These are phyloP conservation scores for Phytophthora kernoviae DNA, from an alignment of 352 stramenopile species.

Conservation along the genomic window DNA sequence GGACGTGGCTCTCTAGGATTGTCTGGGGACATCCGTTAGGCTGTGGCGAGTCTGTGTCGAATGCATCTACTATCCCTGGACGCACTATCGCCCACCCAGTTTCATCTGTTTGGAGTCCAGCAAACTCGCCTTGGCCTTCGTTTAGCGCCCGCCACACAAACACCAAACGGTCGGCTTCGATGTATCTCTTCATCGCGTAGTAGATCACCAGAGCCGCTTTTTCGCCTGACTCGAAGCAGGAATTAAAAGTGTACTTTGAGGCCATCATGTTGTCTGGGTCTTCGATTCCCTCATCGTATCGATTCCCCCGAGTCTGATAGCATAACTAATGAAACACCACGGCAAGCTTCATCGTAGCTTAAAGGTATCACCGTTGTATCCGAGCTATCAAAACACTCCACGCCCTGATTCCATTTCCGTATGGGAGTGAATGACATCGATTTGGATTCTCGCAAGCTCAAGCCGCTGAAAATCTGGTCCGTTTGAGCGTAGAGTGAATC, in stretches of 20 bases:
- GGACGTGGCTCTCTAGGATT: slow-evolving; percentile 9
- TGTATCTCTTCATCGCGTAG: slow-evolving; percentile 25
- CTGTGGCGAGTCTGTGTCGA: background rate
- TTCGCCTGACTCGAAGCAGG: slow-evolving; percentile 5
- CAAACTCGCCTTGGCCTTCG: slow-evolving; percentile 33
- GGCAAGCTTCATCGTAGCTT: slow-evolving; percentile 13
- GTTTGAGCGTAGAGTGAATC: slow-evolving; percentile 19
- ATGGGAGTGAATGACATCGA: background rate
- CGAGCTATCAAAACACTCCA: slow-evolving; percentile 14
- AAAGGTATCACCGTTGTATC: slow-evolving; percentile 15
- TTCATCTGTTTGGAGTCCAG: slow-evolving; percentile 46
- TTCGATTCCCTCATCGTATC: slow-evolving; percentile 3
- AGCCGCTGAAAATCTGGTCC: slow-evolving; percentile 12
- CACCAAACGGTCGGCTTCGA: slow-evolving; percentile 43
- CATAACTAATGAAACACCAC: slow-evolving; percentile 19
- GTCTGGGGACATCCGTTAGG: background rate
- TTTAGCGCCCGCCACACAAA: slow-evolving; percentile 51
- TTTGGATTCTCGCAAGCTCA: background rate
- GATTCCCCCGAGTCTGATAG: slow-evolving; percentile 6
- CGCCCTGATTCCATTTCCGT: background rate
- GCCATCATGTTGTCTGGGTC: slow-evolving; percentile 28
- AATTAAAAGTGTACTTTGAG: slow-evolving; percentile 26
- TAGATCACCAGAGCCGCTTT: slow-evolving; percentile 5
- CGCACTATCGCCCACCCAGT: slow-evolving; percentile 44
- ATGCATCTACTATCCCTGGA: background rate